Base-by-base conservation (phyloP, 2,329 filamentous ascomycete species). In the Nemania sp. region DNA sequence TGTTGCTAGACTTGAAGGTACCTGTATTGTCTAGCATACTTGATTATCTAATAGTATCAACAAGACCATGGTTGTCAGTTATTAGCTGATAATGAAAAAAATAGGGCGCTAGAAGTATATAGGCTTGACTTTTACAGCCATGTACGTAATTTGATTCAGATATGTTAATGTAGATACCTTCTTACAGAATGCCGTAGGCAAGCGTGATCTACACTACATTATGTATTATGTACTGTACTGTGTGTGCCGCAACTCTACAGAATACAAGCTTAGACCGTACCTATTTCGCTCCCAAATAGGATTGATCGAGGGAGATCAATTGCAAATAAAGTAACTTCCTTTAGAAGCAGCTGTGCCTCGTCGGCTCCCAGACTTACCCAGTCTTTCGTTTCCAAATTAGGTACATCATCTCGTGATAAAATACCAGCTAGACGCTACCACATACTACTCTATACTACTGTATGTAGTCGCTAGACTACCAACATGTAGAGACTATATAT, bases 261-360 rank as follows among this genome's bases (percentile, higher is more conserved):
- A 32, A 32, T 32, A 32, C 29, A 32, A 8, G 5, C 13, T 7
- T n/a, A 15, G 15, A 4, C 15, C 26, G 20, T 51, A 41, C 22
- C 52, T 56, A 66, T 62, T 66, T 63, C 7, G 26, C 27, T 63
- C 27, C 8, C 22, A 4, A 43, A 53, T 3, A 62, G 64, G 58
- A 62, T 61, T 5, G 20, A 43, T 38, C 5, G 20, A 27, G 35
- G 3, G 29, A 32, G 24, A 7, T 29, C 2, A 10, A 24, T 43
- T 32, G 38, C 15, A 35, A 54, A 45, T 54, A 49, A 20, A 45
- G n/a, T 45, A 45, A 47, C 18, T 5, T 51, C 47, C 47, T 51
- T n/a, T 15, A 20, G n/a, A 4, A 51, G 22, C 22, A 27, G 22
- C 47, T 45, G 22, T 51, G 26, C 55, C 49, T 49, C 56, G 15